Evolutionary conservation across 1,284 basidiomycete species (phyloP), one percentile per base, ranked within the genome.

Genomic region (Melanopsichium pennsylvanicum): DNA sequence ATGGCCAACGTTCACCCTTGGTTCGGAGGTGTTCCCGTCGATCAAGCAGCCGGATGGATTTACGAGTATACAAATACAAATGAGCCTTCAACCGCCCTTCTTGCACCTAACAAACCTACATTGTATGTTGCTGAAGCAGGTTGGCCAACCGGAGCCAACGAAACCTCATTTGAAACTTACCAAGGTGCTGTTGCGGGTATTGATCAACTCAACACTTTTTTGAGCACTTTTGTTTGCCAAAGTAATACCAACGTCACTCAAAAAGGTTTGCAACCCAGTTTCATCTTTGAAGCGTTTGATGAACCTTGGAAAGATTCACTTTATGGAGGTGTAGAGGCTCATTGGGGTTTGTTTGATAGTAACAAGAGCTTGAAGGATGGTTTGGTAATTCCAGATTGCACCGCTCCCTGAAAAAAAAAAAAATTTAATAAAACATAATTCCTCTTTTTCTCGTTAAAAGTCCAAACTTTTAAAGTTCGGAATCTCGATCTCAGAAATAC

Each of bases 41-140:
- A 86, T 19, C 81, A 87, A 25, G 90, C 91, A 1, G 89, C 92
- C 0, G 84, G 70, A 0, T 90, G 88, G 88, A 88, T 87, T 0
- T 83, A 80, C 58, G 75, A 85, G 15, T 90, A 87, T 82, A 88
- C 87, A 81, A 86, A 83, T 33, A 87, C 90, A 77, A 86, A 90
- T 8, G 82, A 73, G 13, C 72, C 78, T 58, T 31, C 49, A 3
- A 68, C 58, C 5, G 82, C 64, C 40, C 76, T 31, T 51, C 81
- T 58, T 11, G 82, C 82, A 1, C 36, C 86, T 13, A 91, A 91
- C 82, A 85, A 87, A 56, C 91, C 92, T 2, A 52, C 63, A 4
- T 47, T 80, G 2, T 92, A 88, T 82, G 92, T 94, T 67, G 92
- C 92, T 10, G 92, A 95, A 84, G 93, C 92, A 19, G 93, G 93